Evolutionary conservation across 2,329 filamentous ascomycete species (phyloP).

Genomic region (Karstenula rhodostoma): DNA sequence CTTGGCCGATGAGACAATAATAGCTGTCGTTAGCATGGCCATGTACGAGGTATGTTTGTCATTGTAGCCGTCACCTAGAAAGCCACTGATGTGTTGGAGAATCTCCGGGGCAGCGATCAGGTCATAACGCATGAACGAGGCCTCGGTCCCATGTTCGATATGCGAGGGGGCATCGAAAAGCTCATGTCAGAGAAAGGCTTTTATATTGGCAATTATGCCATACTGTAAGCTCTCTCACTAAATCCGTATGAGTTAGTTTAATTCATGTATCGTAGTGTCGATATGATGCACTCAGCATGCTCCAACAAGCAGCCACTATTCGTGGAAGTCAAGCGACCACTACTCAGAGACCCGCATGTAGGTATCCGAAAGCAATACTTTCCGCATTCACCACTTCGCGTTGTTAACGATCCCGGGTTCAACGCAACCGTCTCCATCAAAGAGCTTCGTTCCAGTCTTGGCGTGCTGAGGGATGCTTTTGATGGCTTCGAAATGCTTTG

Average conservation of each 20-base stretch:
- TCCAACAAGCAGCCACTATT: slow-evolving; percentile 23
- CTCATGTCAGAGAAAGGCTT: slow-evolving; percentile 20
- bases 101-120: slow-evolving; percentile 22
- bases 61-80: too few species aligned
- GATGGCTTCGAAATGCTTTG: slow-evolving; percentile 27
- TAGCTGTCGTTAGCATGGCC: slow-evolving; percentile 21
- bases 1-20: slow-evolving; percentile 24
- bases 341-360: slow-evolving; percentile 18
- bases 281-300: slow-evolving; percentile 24
- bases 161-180: slow-evolving; percentile 23
- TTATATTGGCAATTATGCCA: slow-evolving; percentile 19
- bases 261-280: slow-evolving; percentile 18
- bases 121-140: slow-evolving; percentile 24
- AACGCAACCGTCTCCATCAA: neutral
- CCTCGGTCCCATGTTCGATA: slow-evolving; percentile 24
- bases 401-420: slow-evolving; percentile 18
- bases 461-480: slow-evolving; percentile 25
- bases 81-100: slow-evolving; percentile 15
- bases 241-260: neutral
- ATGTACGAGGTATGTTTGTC: slow-evolving; percentile 29
- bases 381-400: slow-evolving; percentile 27
- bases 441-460: slow-evolving; percentile 18
- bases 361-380: slow-evolving; percentile 16
- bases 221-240: slow-evolving; percentile 21
- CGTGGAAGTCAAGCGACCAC: slow-evolving; percentile 20